Evolutionary conservation across 2,329 filamentous ascomycete genomes (phyloP).

Genomic region (Lasiodiplodia sp.): DNA sequence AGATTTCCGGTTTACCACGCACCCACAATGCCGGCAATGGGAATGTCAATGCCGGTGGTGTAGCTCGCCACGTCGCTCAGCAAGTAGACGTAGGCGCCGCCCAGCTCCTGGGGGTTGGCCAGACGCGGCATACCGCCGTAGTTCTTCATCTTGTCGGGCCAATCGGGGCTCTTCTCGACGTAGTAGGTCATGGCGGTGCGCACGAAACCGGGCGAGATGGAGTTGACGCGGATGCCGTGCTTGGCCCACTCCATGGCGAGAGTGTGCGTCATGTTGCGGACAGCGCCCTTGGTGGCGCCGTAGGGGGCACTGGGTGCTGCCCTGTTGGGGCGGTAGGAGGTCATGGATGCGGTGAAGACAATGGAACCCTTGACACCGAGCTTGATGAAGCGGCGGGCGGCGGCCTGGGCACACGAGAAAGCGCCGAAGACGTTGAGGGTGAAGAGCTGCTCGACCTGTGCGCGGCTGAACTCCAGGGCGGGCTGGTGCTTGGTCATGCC

Average conservation of each 20-base stretch:
- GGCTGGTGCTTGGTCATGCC: conserved; percentile 56
- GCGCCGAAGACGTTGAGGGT: conserved; percentile 58
- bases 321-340: conserved; percentile 57
- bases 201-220: conserved; percentile 43
- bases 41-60: conserved; percentile 59
- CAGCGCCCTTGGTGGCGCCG: conserved; percentile 52
- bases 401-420: conserved; percentile 56
- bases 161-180: conserved; percentile 58
- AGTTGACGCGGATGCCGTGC: conserved; percentile 45
- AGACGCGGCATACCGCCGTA: conserved; percentile 62
- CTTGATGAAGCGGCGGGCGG: conserved; percentile 54
- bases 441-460: conserved; percentile 51
- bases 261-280: conserved; percentile 52
- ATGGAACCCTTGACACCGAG: conserved; percentile 48
- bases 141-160: conserved; percentile 61
- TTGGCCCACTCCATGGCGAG: conserved; percentile 45
- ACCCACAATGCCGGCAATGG: conserved; percentile 58
- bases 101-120: conserved; percentile 59
- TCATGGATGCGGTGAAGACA: conserved; percentile 59
- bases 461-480: conserved; percentile 52
- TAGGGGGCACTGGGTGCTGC: conserved; percentile 60
- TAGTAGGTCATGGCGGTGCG: conserved; percentile 56
- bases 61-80: conserved; percentile 57
- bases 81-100: conserved; percentile 59
- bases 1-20: conserved; percentile 41